phyloP scores from a whole-genome alignment of 1,284 basidiomycete genomes.

The Amylostereum chailletii region DNA sequence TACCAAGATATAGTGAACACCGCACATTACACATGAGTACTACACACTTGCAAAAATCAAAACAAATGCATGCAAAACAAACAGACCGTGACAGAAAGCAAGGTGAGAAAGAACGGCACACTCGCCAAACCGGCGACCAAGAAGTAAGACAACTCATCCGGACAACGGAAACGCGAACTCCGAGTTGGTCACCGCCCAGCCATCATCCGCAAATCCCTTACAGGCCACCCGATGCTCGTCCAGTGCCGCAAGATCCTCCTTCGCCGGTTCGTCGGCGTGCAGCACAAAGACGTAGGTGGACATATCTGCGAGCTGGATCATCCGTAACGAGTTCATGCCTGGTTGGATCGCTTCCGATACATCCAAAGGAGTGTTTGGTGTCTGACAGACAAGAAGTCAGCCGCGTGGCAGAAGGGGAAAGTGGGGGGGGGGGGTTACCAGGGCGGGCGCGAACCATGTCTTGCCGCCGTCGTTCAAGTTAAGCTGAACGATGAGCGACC shows the following conservation, averaged over 20 bases:
- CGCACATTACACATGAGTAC: no score
- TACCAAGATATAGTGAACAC: no score
- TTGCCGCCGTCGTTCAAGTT: slow-evolving; percentile 24
- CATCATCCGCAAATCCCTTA: no score
- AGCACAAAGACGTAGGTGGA: slow-evolving; percentile 33
- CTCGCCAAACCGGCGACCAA: no score
- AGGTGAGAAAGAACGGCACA: no score
- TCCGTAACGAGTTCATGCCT: slow-evolving; percentile 33
- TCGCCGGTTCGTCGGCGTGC: slow-evolving; percentile 16
- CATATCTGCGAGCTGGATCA: slow-evolving; percentile 37
- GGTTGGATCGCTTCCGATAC: slow-evolving; percentile 28
- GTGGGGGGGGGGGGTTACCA: slow-evolving; percentile 9
- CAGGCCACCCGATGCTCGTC: no score
- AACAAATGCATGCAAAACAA: no score
- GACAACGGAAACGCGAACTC: no score
- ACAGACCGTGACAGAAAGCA: no score
- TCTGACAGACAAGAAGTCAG: slow-evolving; percentile 9
- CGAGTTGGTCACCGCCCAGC: no score
- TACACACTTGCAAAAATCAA: no score
- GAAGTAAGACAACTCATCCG: no score
- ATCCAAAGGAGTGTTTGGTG: slow-evolving; percentile 23
- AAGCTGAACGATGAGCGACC: slow-evolving; percentile 35
- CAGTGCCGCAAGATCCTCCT: background rate
- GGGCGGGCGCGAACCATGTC: slow-evolving; percentile 21
- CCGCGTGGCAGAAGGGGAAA: background rate